Conservation (phyloP, 31 red algal species). For the Odonthalia washingtoniensis region DNA sequence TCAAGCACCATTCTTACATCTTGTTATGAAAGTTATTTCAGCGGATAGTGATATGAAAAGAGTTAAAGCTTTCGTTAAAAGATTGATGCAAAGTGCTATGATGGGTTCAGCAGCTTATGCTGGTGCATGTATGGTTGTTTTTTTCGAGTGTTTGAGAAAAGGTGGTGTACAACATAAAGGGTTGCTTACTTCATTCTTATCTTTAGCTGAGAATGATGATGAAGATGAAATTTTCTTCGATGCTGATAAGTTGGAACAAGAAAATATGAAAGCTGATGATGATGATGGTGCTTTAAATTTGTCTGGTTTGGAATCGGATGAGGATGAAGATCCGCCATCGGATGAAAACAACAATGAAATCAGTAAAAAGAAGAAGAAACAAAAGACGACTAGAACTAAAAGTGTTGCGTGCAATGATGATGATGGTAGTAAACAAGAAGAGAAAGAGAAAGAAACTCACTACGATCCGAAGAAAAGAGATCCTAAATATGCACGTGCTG, state of each 20-base stretch:
- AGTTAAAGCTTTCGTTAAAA: conserved; percentile 80
- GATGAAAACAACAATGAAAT: neutral
- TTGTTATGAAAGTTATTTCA: conserved; percentile 71
- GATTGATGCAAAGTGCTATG: conserved; percentile 71
- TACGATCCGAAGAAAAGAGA: conserved; percentile 80
- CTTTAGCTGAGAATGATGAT: conserved; percentile 64
- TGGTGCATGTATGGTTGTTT: conserved; percentile 68
- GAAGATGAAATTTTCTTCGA: conserved; percentile 72
- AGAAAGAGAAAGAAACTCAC: neutral
- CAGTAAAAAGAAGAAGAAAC: neutral
- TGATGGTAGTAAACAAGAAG: neutral
- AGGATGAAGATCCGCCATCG: neutral
- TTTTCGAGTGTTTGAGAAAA: conserved; percentile 59
- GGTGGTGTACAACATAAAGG: conserved; percentile 29
- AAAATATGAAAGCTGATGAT: neutral
- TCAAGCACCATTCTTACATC: conserved; percentile 68
- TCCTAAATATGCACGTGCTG: conserved; percentile 76
- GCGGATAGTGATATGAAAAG: conserved; percentile 66
- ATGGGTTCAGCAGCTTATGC: conserved; percentile 68
- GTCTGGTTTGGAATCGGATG: neutral
- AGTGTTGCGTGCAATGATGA: neutral
- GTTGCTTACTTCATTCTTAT: conserved; percentile 54
- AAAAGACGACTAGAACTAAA: neutral
- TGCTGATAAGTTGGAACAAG: conserved; percentile 24
- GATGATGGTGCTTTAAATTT: neutral